Base-by-base conservation (phyloP, 495 filamentous ascomycete species). In the Penicillium macrosclerotiorum region DNA sequence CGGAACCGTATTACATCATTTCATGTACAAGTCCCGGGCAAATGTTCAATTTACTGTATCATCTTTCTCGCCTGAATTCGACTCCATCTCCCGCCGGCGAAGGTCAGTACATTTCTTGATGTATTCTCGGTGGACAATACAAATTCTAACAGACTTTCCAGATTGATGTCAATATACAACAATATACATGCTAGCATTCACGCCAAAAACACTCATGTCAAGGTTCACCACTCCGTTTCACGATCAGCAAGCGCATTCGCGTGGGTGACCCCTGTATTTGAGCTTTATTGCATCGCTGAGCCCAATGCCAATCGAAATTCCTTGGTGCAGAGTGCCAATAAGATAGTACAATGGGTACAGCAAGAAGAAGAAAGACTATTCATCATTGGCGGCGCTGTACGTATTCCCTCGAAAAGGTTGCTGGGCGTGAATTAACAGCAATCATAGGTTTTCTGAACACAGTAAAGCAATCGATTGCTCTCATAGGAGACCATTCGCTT, bases 1-100 rank as follows among this genome's bases (percentile, higher is more conserved):
- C 2, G 86, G 82, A 24, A 85, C 88, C 5, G 80, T 84, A 5
- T 67, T 97, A 22, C 79, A 84, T 37, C 93, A 98, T 68, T 98
- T 96, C 65, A 67, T 98, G 24, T 98, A 95, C 71, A 97, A 96
- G 64, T 93, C 88, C 16, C 77, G 85, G 32, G 82, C 82, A 13
- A 96, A 98, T 62, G 93, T 97, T 13, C 93, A 98, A 59, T 98
- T 96, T 62, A 82, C 81, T 30, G 95, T 95, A 88, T 86, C 92
- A 12, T 80, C 86, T 0, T 89, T 85, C 41, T 74, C 82, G 11
- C 87, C 90, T 0, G 73, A 84, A 44, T 95, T 91, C 57, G 68
- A 63, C 31, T 81, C 69, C 8, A 55, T 82, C 8, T 68, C 89
- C 16, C 79, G 84, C 20, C 74, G 85, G 34, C 75, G 91, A 63